phyloP scores from a whole-genome alignment of 257 asterid genomes.

The Solanum okadae region DNA sequence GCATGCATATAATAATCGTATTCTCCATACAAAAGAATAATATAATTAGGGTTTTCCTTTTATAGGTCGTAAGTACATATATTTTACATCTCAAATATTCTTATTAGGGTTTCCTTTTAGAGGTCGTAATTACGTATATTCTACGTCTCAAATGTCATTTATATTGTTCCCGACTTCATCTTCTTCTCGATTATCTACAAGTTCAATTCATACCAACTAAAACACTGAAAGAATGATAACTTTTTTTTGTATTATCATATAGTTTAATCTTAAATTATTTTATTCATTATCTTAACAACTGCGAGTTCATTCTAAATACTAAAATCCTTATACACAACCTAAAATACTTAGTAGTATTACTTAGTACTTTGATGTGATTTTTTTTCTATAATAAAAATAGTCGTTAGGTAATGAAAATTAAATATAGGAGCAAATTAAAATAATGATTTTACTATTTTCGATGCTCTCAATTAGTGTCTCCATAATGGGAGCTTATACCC shows the following conservation, averaged over 20 bases:
- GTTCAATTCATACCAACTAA: not conserved
- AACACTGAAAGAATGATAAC: not conserved
- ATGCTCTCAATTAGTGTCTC: not conserved
- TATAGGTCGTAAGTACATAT: not conserved
- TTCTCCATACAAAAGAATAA: not conserved
- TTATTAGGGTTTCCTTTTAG: not conserved
- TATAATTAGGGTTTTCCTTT: not conserved
- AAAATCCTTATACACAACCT: not conserved
- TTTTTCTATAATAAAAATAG: not conserved
- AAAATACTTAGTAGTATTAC: not conserved
- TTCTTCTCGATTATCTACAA: not conserved
- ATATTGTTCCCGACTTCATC: not conserved
- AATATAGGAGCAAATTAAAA: not conserved
- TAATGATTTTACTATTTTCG: not conserved
- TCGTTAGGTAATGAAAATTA: not conserved
- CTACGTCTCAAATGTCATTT: not conserved
- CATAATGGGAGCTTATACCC: not conserved
- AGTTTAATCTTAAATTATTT: not conserved
- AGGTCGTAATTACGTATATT: not conserved
- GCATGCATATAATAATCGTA: not conserved
- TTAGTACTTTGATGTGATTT: not conserved
- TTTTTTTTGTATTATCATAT: not conserved
- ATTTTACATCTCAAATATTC: not conserved
- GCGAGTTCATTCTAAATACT: not conserved
- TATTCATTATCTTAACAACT: not conserved